Base-by-base conservation (phyloP, 768 basidiomycete species). In the Boletus reticuloceps region DNA sequence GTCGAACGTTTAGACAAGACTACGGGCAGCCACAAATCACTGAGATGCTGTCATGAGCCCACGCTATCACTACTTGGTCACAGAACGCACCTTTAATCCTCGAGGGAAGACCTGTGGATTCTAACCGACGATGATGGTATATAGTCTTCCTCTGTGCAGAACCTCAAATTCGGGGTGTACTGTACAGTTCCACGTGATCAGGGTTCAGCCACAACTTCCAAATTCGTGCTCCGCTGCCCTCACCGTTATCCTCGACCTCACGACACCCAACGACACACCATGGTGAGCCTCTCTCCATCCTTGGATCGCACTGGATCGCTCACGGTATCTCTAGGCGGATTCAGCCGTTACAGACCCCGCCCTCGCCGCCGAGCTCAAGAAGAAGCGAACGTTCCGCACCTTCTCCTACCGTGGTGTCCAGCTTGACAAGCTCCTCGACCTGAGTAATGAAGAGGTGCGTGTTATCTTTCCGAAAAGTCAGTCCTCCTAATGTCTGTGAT, bases 351-450 rank as follows among this genome's bases (percentile, higher is more conserved):
- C 95, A 76, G 94, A 97, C 76, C 93, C 94, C 70, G 75, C 85
- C 75, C 77, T 91, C 74, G 97, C 96, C 67, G 95, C 95, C 59
- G 96, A 95, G 74, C 83, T 96, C 79, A 97, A 97, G 89, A 95
- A 94, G 83, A 94, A 87, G 85, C 82, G 97, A 70, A 95, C 94
- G 55, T 98, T 98, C 90, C 91, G 93, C 70, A 98, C 96, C 68
- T 98, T 96, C 82, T 91, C 91, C 36, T 99, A 94, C 86, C 91
- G 97, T 69, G 97, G 97, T 66, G 78, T 99, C 67, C 95, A 96
- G 82, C 91, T 99, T 65, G 94, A 98, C 74, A 94, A 97, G 78
- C 91, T 98, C 73, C 79, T 99, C 65, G 97, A 99, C 75, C 74
- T 99, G 79, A 84, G 77, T 80, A 98, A 95, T 65, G 95, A 98